These are phyloP conservation scores for Theobroma cacao DNA, from an alignment of 345 rosid genomes.

Conservation along the genomic window DNA sequence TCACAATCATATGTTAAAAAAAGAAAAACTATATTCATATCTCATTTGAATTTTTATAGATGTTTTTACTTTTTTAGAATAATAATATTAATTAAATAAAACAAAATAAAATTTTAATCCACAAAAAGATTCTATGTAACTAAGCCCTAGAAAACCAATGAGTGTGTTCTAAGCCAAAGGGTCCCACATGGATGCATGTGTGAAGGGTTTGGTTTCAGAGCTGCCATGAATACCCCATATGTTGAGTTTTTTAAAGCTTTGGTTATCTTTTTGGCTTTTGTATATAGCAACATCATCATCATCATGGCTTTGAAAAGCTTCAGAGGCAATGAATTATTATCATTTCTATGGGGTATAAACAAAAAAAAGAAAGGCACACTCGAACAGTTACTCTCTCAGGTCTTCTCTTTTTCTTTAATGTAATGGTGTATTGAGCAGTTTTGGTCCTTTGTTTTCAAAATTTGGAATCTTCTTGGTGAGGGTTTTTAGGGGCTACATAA, in stretches of 20 bases:
- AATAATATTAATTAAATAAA: not conserved
- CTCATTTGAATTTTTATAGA: not conserved
- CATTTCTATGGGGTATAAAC: constrained; percentile 22
- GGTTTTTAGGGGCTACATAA: constrained; percentile 17
- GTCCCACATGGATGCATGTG: constrained; percentile 59
- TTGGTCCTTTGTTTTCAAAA: constrained; percentile 26
- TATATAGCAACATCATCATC: constrained; percentile 20
- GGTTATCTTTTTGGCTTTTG: constrained; percentile 19
- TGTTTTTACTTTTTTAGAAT: not conserved
- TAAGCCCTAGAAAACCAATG: constrained; percentile 45
- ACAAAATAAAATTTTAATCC: not conserved
- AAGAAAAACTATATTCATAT: too few species aligned
- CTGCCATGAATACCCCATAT: constrained; percentile 24
- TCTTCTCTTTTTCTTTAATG: constrained; percentile 27
- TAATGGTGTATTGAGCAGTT: constrained; percentile 24
- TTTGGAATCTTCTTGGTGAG: constrained; percentile 33
- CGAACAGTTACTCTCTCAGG: not conserved
- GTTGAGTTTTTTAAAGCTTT: constrained; percentile 33
- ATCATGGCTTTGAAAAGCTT: constrained; percentile 21
- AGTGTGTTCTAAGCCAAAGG: constrained; percentile 56
- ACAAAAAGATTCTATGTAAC: not conserved
- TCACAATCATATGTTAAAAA: too few species aligned
- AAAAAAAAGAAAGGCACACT: not conserved
- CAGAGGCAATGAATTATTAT: constrained; percentile 9
- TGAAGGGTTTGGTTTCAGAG: constrained; percentile 18